Evolutionary conservation across 1,284 basidiomycete species (phyloP).

Genomic region (Meira miltonrushii): DNA sequence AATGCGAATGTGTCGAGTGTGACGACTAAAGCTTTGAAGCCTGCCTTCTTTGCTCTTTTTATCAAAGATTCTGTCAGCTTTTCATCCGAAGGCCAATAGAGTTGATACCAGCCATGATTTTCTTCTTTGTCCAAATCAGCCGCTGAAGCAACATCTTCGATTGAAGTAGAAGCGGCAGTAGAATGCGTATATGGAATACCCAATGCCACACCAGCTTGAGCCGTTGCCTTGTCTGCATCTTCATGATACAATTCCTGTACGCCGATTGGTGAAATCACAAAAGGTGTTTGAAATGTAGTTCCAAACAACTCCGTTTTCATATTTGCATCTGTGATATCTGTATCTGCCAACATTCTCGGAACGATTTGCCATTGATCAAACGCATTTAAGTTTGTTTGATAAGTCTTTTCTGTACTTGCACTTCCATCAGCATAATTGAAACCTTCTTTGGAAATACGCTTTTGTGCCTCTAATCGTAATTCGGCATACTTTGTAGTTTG

Average conservation of each 20-base stretch:
- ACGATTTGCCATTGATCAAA: slow-evolving; percentile 38
- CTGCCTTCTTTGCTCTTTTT: slow-evolving; percentile 62
- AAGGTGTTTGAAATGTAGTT: slow-evolving; percentile 26
- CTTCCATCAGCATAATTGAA: slow-evolving; percentile 42
- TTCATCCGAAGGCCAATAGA: slow-evolving; percentile 60
- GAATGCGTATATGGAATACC: slow-evolving; percentile 35
- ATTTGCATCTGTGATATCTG: slow-evolving; percentile 24
- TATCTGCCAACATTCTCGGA: slow-evolving; percentile 29
- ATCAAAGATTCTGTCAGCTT: slow-evolving; percentile 66
- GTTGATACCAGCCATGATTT: slow-evolving; percentile 39
- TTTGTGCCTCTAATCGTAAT: slow-evolving; percentile 29
- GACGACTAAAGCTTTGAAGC: slow-evolving; percentile 64
- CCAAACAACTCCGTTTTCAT: slow-evolving; percentile 27
- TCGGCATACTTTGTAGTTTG: slow-evolving; percentile 23
- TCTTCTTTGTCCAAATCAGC: slow-evolving; percentile 11
- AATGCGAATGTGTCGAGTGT: slow-evolving; percentile 43
- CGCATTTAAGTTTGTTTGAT: slow-evolving; percentile 19
- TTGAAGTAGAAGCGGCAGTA: slow-evolving; percentile 27
- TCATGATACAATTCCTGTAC: slow-evolving; percentile 34
- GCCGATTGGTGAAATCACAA: slow-evolving; percentile 42
- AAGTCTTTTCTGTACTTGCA: slow-evolving; percentile 32
- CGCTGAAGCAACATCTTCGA: slow-evolving; percentile 31
- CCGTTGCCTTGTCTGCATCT: slow-evolving; percentile 29
- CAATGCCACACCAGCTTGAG: slow-evolving; percentile 24
- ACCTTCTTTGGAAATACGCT: slow-evolving; percentile 27